Base-by-base conservation (phyloP, 2,329 filamentous ascomycete genomes). In the Westerdykella sp. region DNA sequence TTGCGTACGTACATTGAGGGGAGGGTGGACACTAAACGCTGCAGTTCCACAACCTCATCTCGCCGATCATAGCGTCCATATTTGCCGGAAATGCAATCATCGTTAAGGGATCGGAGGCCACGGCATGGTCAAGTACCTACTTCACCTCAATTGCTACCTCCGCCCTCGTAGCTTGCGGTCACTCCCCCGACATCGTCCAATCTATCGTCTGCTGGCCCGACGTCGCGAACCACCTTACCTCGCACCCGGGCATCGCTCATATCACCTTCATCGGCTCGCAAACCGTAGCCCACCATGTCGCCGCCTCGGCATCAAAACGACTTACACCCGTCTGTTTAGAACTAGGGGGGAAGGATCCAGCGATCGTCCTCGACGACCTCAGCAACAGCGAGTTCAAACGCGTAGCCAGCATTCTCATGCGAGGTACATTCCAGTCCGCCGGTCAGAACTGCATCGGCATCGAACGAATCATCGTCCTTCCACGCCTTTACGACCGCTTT, bases 381-480 rank as follows among this genome's bases (percentile, higher is more conserved):
- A 68, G 67, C 38, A 77, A 88, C 59, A 67, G 54, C 40, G 73
- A 79, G 56, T 74, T 97, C 46, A 69, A 79, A 4, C 80, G 85
- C 34, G 83, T 97, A 39, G 78, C 80, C 32, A 86, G 89, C 49
- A 85, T 94, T 50, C 79, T 97, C 49, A 83, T 98, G 71, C 82
- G 93, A 41, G 93, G 91, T 41, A 88, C 87, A 9, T 98, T 97
- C 70, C 93, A 98, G 68, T 89, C 89, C 40, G 84, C 89, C 13
- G 93, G 93, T 1, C 93, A 98, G 68, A 98, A 98, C 71, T 98
- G 93, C 69, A 91, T 98, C 61, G 93, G 93, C 43, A 91, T 96
- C 54, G 93, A 98, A 71, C 85, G 93, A 43, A 83, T 97, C 60
- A 83, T 97, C 54, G 87, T 85, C 18, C 77, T 86, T 13, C 83